Evolutionary conservation across 169 alveolate species (phyloP), one percentile per base, ranked within the genome.

Genomic region (Cryptosporidium viatorum): DNA sequence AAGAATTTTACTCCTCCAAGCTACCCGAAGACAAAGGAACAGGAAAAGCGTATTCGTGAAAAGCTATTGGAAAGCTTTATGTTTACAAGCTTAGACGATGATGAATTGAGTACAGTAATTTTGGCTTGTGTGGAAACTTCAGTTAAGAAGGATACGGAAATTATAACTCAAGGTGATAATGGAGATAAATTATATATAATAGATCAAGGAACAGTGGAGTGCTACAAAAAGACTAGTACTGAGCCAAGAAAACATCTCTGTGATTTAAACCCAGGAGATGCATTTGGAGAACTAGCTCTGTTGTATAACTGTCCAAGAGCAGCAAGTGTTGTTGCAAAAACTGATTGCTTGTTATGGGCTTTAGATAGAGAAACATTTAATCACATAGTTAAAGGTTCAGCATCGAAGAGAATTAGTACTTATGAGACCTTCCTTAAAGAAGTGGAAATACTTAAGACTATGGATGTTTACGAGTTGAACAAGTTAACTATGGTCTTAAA

Each of bases 261-360:
- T 60, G 91, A 85, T 50, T 94, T 95, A 80, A 73, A 86, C 33
- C 95, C 97, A 12, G 99, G 99, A 9, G 99, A 97, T 70, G 93
- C 96, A 12, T 98, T 98, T 92, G 99, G 99, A 12, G 99, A 98
- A 86, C 94, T 98, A n/a, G 98, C 99, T 8, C 91, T 98, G 35
- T 93, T 98, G 84, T 98, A 98, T 93, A 98, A 98, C 92, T 94
- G 97, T 10, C 98, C 98, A 48, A 95, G 99, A 92, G 99, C 99
- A 21, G 98, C 99, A 29, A 94, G 99, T 9, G 98, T 97, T 18
- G 93, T 84, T 37, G 98, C 99, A 3, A 93, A 93, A 52, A 93
- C 94, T 29, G 97, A 96, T 51, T 94, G 97, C 55, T 84, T 92
- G 80, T 92, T 96, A 39, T 98, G 98, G 98, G 92, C 97, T 9